Conservation (phyloP, 2,329 filamentous ascomycete species). For the Acarospora socialis region DNA sequence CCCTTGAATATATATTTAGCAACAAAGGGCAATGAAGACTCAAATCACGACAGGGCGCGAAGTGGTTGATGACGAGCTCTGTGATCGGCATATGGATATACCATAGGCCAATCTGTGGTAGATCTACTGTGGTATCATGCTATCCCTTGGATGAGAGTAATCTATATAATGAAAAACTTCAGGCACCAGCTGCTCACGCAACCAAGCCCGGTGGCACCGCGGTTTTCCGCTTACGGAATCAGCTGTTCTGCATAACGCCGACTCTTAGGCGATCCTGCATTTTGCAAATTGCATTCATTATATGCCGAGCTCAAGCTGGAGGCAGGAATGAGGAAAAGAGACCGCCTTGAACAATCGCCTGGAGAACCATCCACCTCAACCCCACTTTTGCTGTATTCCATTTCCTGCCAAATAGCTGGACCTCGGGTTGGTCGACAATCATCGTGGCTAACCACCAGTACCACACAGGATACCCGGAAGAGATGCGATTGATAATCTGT, state of each 20-base stretch:
- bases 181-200: too few species aligned
- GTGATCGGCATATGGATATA: too few species aligned
- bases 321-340: conserved; percentile 85
- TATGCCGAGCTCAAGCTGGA: conserved; percentile 46
- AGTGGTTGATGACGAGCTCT: too few species aligned
- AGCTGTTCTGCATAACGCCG: too few species aligned
- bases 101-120: too few species aligned
- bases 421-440: conserved; percentile 12
- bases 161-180: too few species aligned
- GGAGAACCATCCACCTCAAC: conserved; percentile 61
- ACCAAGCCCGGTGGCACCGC: too few species aligned
- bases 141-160: not conserved
- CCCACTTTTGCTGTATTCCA: conserved; percentile 19
- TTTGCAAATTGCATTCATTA: not conserved
- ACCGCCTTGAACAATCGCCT: conserved; percentile 66
- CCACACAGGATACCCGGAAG: conserved; percentile 80
- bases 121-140: not conserved
- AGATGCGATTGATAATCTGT: conserved; percentile 81
- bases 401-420: conserved; percentile 5
- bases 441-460: conserved; percentile 61
- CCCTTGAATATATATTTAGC: too few species aligned
- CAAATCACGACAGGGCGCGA: too few species aligned
- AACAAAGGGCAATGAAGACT: too few species aligned
- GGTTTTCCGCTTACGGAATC: too few species aligned
- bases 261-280: too few species aligned